A percentile compares a stretch with the other conserved stretches of the same genome.
Evolutionary conservation across 2,329 filamentous ascomycete genomes (phyloP).

Genomic region (Clonostachys chloroleuca): DNA sequence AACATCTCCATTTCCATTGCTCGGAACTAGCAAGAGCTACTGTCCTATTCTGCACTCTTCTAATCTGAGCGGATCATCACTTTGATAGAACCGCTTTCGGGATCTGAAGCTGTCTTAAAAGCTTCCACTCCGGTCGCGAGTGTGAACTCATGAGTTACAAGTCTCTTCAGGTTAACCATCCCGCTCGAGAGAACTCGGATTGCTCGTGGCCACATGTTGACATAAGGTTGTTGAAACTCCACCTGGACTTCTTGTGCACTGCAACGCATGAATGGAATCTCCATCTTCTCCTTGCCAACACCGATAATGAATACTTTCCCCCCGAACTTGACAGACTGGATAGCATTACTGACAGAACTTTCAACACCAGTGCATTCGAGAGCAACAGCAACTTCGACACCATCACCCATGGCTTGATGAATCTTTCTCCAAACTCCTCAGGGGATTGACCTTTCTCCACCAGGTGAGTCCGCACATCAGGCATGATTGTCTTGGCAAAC

Average conservation of each 20-base stretch:
- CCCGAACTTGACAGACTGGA: slow-evolving; percentile 50
- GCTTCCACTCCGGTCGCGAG: slow-evolving; percentile 86
- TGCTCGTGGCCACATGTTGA: slow-evolving; percentile 92
- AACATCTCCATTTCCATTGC: too few species aligned
- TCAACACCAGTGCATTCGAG: slow-evolving; percentile 66
- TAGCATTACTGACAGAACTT: slow-evolving; percentile 55
- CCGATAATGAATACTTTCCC: slow-evolving; percentile 61
- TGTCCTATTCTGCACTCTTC: too few species aligned
- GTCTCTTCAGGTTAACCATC: slow-evolving; percentile 71
- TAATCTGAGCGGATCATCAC: slow-evolving; percentile 65
- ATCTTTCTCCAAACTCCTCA: slow-evolving; percentile 1
- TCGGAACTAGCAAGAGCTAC: too few species aligned
- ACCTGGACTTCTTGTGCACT: slow-evolving; percentile 90
- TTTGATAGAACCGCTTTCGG: slow-evolving; percentile 94
- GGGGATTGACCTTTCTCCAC: neutral
- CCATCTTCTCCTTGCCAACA: slow-evolving; percentile 77
- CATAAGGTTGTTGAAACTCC: slow-evolving; percentile 95
- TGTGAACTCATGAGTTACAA: slow-evolving; percentile 87
- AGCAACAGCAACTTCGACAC: slow-evolving; percentile 57
- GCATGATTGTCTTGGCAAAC: slow-evolving; percentile 2
- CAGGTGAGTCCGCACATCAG: slow-evolving; percentile 2
- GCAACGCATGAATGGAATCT: slow-evolving; percentile 72
- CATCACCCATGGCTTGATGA: slow-evolving; percentile 39
- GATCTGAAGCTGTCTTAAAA: slow-evolving; percentile 83
- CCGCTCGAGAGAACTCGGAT: slow-evolving; percentile 84